A percentile compares a stretch with the other conserved stretches of the same genome.
phyloP scores from a whole-genome alignment of 129 eudicot genomes.

The Centrapalus pauciflorus region DNA sequence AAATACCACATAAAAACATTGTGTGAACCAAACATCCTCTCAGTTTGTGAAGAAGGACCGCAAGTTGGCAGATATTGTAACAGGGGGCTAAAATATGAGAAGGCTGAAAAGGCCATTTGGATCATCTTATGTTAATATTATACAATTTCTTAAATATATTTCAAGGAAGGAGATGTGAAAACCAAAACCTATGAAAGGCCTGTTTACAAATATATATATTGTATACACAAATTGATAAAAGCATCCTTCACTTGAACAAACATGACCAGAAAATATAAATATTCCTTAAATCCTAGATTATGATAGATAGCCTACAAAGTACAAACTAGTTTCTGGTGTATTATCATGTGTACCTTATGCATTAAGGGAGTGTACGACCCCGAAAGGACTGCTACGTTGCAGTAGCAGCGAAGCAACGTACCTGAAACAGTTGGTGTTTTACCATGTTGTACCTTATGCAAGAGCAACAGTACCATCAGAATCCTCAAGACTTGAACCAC shows the following conservation, averaged over 20 bases:
- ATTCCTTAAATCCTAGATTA: background rate
- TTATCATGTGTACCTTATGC: conserved; percentile 8
- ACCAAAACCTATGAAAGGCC: no score
- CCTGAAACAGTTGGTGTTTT: background rate
- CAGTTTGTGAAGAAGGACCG: conserved; percentile 86
- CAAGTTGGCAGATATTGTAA: conserved; percentile 65
- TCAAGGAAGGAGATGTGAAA: background rate
- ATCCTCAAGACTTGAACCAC: conserved; percentile 15
- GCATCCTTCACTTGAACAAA: conserved; percentile 9
- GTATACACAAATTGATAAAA: background rate
- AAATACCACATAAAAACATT: no score
- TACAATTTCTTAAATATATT: no score
- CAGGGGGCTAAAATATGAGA: conserved; percentile 48
- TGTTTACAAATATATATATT: no score
- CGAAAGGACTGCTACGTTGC: background rate
- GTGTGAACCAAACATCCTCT: no score
- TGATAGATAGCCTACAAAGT: no score
- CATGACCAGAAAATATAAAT: background rate
- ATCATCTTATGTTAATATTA: no score
- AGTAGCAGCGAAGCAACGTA: background rate
- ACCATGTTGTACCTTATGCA: conserved; percentile 1
- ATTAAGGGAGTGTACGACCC: background rate
- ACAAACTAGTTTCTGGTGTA: background rate
- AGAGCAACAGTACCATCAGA: background rate
- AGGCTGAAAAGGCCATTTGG: background rate